phyloP scores from a whole-genome alignment of 495 filamentous ascomycete species.

The Chlorociboria aeruginascens region DNA sequence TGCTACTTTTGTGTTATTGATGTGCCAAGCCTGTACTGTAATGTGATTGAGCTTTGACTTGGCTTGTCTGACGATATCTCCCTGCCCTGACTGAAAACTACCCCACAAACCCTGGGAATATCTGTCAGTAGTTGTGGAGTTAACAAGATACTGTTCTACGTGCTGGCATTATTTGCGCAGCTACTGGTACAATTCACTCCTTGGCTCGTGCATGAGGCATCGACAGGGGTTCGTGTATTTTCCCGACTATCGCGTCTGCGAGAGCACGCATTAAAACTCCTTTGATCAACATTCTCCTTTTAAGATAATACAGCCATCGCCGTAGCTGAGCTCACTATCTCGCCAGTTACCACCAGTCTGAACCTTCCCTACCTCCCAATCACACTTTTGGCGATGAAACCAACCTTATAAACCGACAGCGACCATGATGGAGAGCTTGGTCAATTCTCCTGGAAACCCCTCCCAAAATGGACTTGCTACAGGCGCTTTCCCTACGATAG shows the following conservation, averaged over 20 bases:
- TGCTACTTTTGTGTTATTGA: no score
- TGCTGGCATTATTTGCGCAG: not conserved
- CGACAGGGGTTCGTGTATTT: not conserved
- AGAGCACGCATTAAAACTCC: not conserved
- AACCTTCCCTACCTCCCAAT: slow-evolving; percentile 4
- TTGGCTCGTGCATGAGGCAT: not conserved
- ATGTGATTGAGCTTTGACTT: no score
- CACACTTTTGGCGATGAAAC: slow-evolving; percentile 11
- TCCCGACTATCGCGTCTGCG: no score
- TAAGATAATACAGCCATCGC: slow-evolving; percentile 1
- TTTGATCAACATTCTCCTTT: slow-evolving; percentile 1
- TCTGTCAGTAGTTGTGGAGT: not conserved
- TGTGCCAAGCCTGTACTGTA: no score
- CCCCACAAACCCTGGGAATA: no score
- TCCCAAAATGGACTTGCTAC: slow-evolving; percentile 30
- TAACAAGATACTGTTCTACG: not conserved
- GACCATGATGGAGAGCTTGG: slow-evolving; percentile 33
- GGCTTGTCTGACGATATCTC: no score
- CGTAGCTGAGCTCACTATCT: slow-evolving; percentile 6
- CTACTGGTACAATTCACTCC: no score
- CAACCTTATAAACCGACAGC: slow-evolving; percentile 2
- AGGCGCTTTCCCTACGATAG: slow-evolving; percentile 29
- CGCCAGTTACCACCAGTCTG: not conserved
- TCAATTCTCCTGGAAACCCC: slow-evolving; percentile 27
- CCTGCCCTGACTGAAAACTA: no score